Conservation (phyloP, 345 rosid genomes). For the Noccaea caerulescens region DNA sequence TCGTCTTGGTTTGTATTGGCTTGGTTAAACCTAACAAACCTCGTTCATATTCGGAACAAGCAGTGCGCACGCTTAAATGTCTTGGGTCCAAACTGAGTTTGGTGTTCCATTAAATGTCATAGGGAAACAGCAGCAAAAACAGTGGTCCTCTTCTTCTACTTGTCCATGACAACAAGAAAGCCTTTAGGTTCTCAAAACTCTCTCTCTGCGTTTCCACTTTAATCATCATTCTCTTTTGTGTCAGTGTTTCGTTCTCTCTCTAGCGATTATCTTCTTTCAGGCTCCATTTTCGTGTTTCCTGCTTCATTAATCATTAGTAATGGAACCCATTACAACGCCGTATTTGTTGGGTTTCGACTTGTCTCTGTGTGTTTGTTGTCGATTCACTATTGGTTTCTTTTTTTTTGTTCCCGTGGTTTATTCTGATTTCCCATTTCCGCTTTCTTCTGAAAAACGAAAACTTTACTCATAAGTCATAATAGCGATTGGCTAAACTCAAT, state of each 20-base stretch:
- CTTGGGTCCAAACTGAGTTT: slow-evolving; percentile 3
- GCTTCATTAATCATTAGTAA: slow-evolving; percentile 30
- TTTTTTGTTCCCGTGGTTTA: background rate
- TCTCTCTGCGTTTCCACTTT: slow-evolving; percentile 36
- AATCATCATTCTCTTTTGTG: slow-evolving; percentile 25
- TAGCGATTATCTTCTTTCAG: slow-evolving; percentile 30
- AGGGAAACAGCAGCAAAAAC: slow-evolving; percentile 19
- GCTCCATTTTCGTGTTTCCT: slow-evolving; percentile 31
- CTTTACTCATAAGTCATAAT: background rate
- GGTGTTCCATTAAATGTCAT: slow-evolving; percentile 16
- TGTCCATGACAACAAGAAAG: slow-evolving; percentile 15
- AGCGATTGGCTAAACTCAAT: background rate
- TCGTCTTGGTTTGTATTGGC: background rate
- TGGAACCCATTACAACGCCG: slow-evolving; percentile 34
- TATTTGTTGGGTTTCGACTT: slow-evolving; percentile 39
- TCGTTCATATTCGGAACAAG: slow-evolving; percentile 1
- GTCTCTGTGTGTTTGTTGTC: slow-evolving; percentile 37
- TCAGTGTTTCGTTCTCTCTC: slow-evolving; percentile 41
- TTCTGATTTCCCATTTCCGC: slow-evolving; percentile 4
- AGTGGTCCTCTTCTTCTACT: slow-evolving; percentile 36
- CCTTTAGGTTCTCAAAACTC: slow-evolving; percentile 12
- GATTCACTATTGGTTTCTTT: slow-evolving; percentile 24
- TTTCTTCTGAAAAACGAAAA: background rate
- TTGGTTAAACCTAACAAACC: slow-evolving; percentile 11
- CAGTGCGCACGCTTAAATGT: background rate